Percentiles rank a stretch among this genome's conserved stretches.
Conservation (phyloP, 1,284 basidiomycete species). For the Exobasidium cylindrosporum region DNA sequence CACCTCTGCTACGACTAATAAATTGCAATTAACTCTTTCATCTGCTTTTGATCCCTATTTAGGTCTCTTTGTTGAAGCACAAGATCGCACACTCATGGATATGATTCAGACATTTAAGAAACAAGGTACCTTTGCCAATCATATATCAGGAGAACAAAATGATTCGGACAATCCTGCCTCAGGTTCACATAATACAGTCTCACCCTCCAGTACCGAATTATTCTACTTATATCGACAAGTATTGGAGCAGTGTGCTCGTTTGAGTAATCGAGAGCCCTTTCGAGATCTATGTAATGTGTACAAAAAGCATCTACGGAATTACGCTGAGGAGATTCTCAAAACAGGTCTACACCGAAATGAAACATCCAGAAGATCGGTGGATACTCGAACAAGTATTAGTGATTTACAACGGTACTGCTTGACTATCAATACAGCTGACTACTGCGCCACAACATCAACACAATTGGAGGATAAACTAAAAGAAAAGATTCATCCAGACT, state of each 20-base stretch:
- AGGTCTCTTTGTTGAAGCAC: constrained; percentile 88
- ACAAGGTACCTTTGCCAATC: constrained; percentile 14
- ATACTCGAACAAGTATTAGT: constrained; percentile 30
- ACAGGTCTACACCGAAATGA: constrained; percentile 67
- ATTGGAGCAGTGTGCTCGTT: constrained; percentile 83
- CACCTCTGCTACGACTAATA: background rate
- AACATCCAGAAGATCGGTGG: constrained; percentile 30
- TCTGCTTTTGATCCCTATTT: constrained; percentile 88
- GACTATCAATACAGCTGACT: constrained; percentile 94
- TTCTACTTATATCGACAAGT: constrained; percentile 97
- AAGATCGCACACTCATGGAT: constrained; percentile 65
- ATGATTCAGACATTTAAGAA: constrained; percentile 29
- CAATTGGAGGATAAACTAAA: constrained; percentile 91
- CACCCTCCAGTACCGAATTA: constrained; percentile 90
- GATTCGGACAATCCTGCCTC: constrained; percentile 23
- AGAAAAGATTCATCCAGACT: constrained; percentile 71
- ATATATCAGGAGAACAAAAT: constrained; percentile 16
- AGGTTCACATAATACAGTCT: constrained; percentile 64
- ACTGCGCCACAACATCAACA: constrained; percentile 84
- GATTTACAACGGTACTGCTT: constrained; percentile 57
- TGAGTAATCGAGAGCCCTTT: constrained; percentile 46
- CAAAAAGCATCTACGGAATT: constrained; percentile 88
- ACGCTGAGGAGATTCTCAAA: constrained; percentile 75
- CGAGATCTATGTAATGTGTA: constrained; percentile 59
- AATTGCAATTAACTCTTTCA: constrained; percentile 59